Evolutionary conservation across 768 basidiomycete genomes (phyloP), one percentile per base, ranked within the genome.

Genomic region (Lentinula guzmanii): DNA sequence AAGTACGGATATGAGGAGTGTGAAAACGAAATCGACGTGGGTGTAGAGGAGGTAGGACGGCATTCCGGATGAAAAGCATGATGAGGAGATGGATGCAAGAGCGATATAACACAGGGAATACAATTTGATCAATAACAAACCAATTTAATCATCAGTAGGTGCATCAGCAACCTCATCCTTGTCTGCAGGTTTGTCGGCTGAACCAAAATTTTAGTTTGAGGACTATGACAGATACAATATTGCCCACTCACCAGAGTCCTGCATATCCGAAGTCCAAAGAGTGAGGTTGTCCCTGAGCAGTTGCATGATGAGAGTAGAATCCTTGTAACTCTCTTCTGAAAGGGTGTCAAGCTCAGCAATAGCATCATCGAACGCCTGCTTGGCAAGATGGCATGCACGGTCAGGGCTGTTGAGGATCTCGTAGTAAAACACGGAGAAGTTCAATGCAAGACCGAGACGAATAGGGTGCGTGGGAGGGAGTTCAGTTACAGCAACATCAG

Each of bases 371-470:
- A 98, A 98, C 7, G 96, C 95, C 77, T 97, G 94, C 82, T 98
- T 98, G 75, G 95, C 95, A 67, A 98, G 90, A 73, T 95, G 93
- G 82, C 95, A 97, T 56, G 96, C 96, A 76, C 94, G 93, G 77
- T 97, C 95, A 67, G 96, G 95, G 77, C 90, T 91, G 86, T 97
- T 97, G 76, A 97, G 88, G 74, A 98, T 97, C 78, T 98, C 95
- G 80, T 97, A 97, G 86, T 98, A 98, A 85, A 98, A 98, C 54
- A 98, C 95, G 58, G 94, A 97, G 86, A 98, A 98, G 86, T 98
- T 98, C 72, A 98, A 84, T 51, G 95, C 95, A 60, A 98, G 91
- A 76, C 96, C 96, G 65, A 98, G 92, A 71, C 95, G 95, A 78
- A 98, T 98, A 65, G 95, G 95, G 79, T 97, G 95, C 72, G 95